Percentiles rank a stretch among this genome's conserved stretches.
Conservation (phyloP, 2,329 filamentous ascomycete species). For the Fusarium coffeatum region DNA sequence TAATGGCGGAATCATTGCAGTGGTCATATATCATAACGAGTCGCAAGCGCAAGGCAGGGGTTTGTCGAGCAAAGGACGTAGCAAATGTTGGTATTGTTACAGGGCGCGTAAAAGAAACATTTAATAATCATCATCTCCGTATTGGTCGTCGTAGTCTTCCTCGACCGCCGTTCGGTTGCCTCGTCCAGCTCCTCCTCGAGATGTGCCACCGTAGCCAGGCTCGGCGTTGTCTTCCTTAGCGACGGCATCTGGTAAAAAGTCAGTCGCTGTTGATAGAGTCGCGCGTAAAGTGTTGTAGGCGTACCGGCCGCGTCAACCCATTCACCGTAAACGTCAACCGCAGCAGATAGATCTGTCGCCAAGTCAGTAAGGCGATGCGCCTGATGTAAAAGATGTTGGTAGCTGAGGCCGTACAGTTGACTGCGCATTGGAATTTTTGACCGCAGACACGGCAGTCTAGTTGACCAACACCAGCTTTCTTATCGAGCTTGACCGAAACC, state of each 20-base stretch:
- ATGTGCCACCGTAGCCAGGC: constrained; percentile 46
- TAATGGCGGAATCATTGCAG: constrained; percentile 54
- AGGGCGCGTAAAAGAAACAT: constrained; percentile 35
- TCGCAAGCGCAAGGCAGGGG: constrained; percentile 22
- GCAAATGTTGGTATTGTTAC: constrained; percentile 38
- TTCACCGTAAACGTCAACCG: constrained; percentile 96
- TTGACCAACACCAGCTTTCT: constrained; percentile 87
- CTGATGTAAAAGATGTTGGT: background rate
- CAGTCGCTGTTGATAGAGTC: constrained; percentile 12
- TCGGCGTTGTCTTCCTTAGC: constrained; percentile 58
- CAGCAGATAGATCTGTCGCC: constrained; percentile 80
- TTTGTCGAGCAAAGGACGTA: constrained; percentile 28
- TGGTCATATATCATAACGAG: constrained; percentile 22
- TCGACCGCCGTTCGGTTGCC: constrained; percentile 48
- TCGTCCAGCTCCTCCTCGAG: constrained; percentile 43
- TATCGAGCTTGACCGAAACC: constrained; percentile 90
- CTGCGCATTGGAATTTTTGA: constrained; percentile 90
- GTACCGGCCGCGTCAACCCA: constrained; percentile 89
- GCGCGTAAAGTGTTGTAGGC: constrained; percentile 27
- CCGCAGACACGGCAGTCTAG: constrained; percentile 93
- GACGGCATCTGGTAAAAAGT: constrained; percentile 58
- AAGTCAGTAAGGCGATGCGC: constrained; percentile 35
- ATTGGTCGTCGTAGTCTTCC: constrained; percentile 65
- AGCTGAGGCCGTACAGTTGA: constrained; percentile 77
- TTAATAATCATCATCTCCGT: constrained; percentile 67